Base-by-base conservation (phyloP, 345 rosid species). In the Syzygium aromaticum region DNA sequence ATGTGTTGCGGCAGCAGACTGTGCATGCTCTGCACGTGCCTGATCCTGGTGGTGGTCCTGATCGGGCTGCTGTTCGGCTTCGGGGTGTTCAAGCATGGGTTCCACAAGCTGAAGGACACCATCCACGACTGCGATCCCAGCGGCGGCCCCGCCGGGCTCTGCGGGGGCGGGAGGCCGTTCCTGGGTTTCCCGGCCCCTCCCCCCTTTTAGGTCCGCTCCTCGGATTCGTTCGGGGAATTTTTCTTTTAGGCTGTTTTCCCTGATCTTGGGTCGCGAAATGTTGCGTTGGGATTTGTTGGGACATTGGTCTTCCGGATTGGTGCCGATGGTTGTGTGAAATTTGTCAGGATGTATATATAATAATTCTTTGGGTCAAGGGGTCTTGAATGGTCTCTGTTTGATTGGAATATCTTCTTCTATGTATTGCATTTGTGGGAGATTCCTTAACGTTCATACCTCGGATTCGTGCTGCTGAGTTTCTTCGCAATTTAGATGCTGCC, bases 51-150 rank as follows among this genome's bases (percentile, higher is more conserved):
- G 87, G 96, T 93, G 90, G 85, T 95, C 33, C 86, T 93, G 87
- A 92, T 96, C 82, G 99, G 99, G 3, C 56, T 95, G 13, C 40
- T 96, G 14, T 96, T 97, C 85, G 99, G 99, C 1, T 97, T 96
- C 89, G 98, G 98, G 5, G 98, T 95, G 6, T 97, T 94, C 91
- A 93, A 93, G 89, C 87, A 96, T 57, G 99, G 96, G 5, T 96
- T 96, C 87, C 95, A 95, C 93, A 95, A 96, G 91, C 53, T 94
- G 85, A 93, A 95, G 88, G 93, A 98, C 15, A 86, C 95, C 1
- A 7, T 94, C 22, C 93, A 95, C 88, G 91, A 77, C 5, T 93
- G 93, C 88, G 91, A 92, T 88, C 93, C 92, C 6, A 83, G 14
- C 49, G 28, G 14, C 49, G 28, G 22, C 46, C 22, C 38, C 21